phyloP scores from a whole-genome alignment of 2,329 filamentous ascomycete genomes.

The Coniochaeta ligniaria region DNA sequence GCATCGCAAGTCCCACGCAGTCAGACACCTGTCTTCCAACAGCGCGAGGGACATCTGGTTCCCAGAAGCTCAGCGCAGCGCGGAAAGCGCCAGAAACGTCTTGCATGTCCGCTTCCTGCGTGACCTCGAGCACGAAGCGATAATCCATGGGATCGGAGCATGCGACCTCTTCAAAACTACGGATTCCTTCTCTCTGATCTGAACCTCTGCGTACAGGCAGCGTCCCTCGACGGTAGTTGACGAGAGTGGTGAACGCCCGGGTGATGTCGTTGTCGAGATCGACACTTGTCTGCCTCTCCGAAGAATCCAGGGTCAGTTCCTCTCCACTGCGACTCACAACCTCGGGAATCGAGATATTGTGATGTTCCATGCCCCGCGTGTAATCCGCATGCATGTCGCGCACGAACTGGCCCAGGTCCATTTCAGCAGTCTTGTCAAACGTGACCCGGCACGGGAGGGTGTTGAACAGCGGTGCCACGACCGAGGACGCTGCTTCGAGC shows the following conservation, averaged over 20 bases:
- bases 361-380: neutral
- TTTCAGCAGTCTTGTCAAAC: neutral
- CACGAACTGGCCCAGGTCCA: neutral
- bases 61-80: neutral
- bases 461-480: neutral
- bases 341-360: neutral
- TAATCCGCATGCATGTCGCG: neutral
- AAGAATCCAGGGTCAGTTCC: neutral
- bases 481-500: neutral
- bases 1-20: neutral
- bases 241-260: neutral
- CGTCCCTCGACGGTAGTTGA: neutral
- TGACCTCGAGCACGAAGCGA: neutral
- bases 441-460: neutral
- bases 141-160: neutral
- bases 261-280: neutral
- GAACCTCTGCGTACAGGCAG: neutral
- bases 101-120: neutral
- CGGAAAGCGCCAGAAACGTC: neutral
- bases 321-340: neutral
- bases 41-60: neutral
- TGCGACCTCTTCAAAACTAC: neutral
- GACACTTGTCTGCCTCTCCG: neutral
- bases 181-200: neutral
- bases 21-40: neutral